Base-by-base conservation (phyloP, 2,329 filamentous ascomycete species). In the Rutstroemia sp. region DNA sequence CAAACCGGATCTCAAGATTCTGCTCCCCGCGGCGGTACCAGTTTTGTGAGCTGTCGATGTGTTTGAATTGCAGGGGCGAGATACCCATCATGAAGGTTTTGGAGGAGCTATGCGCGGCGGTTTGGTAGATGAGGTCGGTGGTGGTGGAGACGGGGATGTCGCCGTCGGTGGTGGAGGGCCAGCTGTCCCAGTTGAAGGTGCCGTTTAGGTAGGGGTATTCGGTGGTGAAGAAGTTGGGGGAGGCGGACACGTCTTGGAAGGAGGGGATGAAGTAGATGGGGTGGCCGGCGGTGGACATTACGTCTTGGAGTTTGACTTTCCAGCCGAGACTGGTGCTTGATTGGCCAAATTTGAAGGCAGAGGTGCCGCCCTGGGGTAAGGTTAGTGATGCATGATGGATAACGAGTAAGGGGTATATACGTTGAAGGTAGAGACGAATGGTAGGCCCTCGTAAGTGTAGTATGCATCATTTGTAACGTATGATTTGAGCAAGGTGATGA, bases 51-150 rank as follows among this genome's bases (percentile, higher is more conserved):
- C 34, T 23, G 39, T 64, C 59, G 10, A 71, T 61, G 54, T 72
- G 69, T 58, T 74, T 73, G 68, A 69, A 74, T 51, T 73, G 72
- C 0, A 73, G 48, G 0, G 71, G 65, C 0, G 72, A 73, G 8
- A 70, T 60, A 52, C 70, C 65, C 69, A 73, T 72, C 64, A 73
- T 70, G 64, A 73, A 73, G 7, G 67, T 59, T 56, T 73, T 73
- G n/a, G 55, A 51, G 5, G 63, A 60, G 1, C 61, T 58, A 36
- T 65, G 58, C 0, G 71, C 70, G 14, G 64, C 66, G 6, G 57
- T 57, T n/a, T 69, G 63, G 50, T 65, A 68, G 0, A 63, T 61
- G 9, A 58, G 21, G 55, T 74, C 72, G 4, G 67, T 64, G 17
- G 54, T 57, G 5, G 54, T 58, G 12, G 48, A 36, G 1, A 61